Conservation (phyloP, 139 green algal species). For the Micractinium sp. region DNA sequence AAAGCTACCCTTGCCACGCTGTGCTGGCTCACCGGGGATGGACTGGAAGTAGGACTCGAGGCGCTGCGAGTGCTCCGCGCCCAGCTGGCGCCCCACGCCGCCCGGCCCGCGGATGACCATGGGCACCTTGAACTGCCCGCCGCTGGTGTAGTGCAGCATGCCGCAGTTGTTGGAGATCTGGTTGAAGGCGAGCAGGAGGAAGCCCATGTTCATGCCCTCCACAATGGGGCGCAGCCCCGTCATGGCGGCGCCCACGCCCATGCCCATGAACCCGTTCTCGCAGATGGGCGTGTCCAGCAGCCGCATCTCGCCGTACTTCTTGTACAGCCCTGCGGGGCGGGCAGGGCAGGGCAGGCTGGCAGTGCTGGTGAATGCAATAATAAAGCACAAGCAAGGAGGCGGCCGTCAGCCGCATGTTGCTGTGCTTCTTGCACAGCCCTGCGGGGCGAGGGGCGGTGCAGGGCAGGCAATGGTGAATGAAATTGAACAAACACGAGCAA, state of each 20-base stretch:
- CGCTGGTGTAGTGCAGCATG: slow-evolving; percentile 97
- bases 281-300: slow-evolving; percentile 97
- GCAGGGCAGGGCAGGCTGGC: no score
- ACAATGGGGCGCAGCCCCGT: slow-evolving; percentile 94
- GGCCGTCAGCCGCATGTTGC: no score
- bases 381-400: no score
- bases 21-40: slow-evolving; percentile 22
- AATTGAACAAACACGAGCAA: no score
- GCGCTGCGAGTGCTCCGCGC: slow-evolving; percentile 95
- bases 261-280: slow-evolving; percentile 92
- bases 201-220: slow-evolving; percentile 99
- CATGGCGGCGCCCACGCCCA: slow-evolving; percentile 96
- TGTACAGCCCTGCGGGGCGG: slow-evolving; percentile 74
- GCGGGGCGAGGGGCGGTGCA: no score
- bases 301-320: slow-evolving; percentile 96
- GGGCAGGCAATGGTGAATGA: no score
- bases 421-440: no score
- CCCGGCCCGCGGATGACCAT: slow-evolving; percentile 88
- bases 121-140: slow-evolving; percentile 95
- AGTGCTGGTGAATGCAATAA: no score
- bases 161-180: slow-evolving; percentile 98
- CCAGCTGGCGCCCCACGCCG: slow-evolving; percentile 93
- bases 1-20: background rate
- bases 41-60: slow-evolving; percentile 96
- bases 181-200: slow-evolving; percentile 98